Evolutionary conservation across 768 basidiomycete species (phyloP).

Genomic region (Suillus variegatus): DNA sequence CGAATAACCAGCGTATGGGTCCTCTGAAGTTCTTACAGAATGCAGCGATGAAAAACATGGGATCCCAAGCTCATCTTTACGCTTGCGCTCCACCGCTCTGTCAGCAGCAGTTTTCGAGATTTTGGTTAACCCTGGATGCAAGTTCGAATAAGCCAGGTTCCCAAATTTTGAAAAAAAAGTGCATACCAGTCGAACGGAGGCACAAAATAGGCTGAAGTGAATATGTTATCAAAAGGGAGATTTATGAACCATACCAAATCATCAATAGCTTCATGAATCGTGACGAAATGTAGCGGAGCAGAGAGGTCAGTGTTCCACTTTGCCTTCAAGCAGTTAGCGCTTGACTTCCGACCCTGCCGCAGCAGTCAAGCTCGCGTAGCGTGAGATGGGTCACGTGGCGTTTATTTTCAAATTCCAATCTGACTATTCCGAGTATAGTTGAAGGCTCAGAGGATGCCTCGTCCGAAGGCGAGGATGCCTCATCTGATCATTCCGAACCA

Average conservation of each 20-base stretch:
- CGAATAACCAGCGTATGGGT: slow-evolving; percentile 47
- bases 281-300: slow-evolving; percentile 61
- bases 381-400: too few species aligned
- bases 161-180: slow-evolving; percentile 6
- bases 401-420: too few species aligned
- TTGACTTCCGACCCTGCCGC: too few species aligned
- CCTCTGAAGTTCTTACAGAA: slow-evolving; percentile 10
- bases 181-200: slow-evolving; percentile 70
- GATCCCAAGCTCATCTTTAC: slow-evolving; percentile 42
- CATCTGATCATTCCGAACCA: slow-evolving; percentile 17
- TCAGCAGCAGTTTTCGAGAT: slow-evolving; percentile 36
- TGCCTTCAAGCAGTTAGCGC: too few species aligned
- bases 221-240: slow-evolving; percentile 8
- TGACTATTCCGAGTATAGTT: slow-evolving; percentile 32
- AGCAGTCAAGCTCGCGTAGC: too few species aligned
- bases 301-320: slow-evolving; percentile 35
- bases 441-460: slow-evolving; percentile 53
- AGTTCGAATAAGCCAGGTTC: slow-evolving; percentile 7
- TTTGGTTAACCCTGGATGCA: slow-evolving; percentile 53
- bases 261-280: slow-evolving; percentile 63
- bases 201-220: slow-evolving; percentile 22
- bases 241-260: slow-evolving; percentile 59
- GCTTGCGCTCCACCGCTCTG: slow-evolving; percentile 33
- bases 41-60: slow-evolving; percentile 43
- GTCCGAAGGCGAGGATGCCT: slow-evolving; percentile 28